phyloP scores from a whole-genome alignment of 2,329 filamentous ascomycete species.

The Lithohypha guttulata region DNA sequence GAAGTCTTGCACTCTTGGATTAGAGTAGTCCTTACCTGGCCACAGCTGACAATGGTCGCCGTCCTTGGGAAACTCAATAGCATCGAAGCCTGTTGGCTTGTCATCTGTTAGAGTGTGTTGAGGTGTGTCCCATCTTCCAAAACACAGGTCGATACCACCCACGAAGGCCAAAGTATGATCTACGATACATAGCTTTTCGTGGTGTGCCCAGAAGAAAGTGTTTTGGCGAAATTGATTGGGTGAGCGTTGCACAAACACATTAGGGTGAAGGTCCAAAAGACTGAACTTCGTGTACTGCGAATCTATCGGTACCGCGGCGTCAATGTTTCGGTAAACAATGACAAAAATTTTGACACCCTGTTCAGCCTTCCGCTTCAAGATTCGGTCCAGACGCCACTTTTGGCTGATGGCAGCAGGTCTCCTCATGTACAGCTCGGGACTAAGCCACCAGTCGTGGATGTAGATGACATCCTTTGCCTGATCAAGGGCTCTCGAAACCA shows the following conservation, averaged over 20 bases:
- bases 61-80: constrained; percentile 65
- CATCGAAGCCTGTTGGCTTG: constrained; percentile 88
- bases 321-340: constrained; percentile 95
- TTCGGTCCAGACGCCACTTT: constrained; percentile 88
- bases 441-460: constrained; percentile 99
- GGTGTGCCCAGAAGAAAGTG: constrained; percentile 98
- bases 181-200: constrained; percentile 95
- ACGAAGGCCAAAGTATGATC: constrained; percentile 95
- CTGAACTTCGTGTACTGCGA: constrained; percentile 98
- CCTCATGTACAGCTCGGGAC: constrained; percentile 89
- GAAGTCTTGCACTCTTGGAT: constrained; percentile 90
- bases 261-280: constrained; percentile 85
- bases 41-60: constrained; percentile 91
- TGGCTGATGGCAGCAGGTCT: constrained; percentile 91
- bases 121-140: constrained; percentile 93
- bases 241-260: constrained; percentile 90
- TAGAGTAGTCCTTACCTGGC: constrained; percentile 97
- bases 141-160: constrained; percentile 91
- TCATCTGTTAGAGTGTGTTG: constrained; percentile 86
- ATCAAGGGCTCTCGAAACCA: constrained; percentile 88
- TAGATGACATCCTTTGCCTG: constrained; percentile 98
- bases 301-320: constrained; percentile 93
- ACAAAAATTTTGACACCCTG: constrained; percentile 97
- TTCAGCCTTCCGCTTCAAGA: constrained; percentile 84
- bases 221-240: constrained; percentile 98